A percentile compares a stretch with the other conserved stretches of the same genome.
These are phyloP conservation scores for Monosporascus cannonballus DNA, from an alignment of 2,329 filamentous ascomycete species.

Conservation along the genomic window DNA sequence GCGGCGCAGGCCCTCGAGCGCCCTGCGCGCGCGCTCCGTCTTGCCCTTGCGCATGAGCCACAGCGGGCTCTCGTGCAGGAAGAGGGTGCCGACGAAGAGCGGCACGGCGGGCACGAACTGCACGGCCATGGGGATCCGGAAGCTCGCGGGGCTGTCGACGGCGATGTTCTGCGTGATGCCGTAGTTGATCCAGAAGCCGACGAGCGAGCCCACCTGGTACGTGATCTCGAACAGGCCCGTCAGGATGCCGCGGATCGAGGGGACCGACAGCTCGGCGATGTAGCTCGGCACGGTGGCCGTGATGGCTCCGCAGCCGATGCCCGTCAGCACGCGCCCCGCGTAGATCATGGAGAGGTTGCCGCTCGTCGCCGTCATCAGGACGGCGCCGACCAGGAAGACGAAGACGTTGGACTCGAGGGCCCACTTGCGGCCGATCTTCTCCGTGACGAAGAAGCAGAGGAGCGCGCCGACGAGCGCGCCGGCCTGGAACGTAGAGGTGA, in stretches of 20 bases:
- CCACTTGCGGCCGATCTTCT: constrained; percentile 43
- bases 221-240: constrained; percentile 48
- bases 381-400: constrained; percentile 38
- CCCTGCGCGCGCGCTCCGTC: constrained; percentile 33
- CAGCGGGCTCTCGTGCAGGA: constrained; percentile 34
- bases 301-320: constrained; percentile 51
- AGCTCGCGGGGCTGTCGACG: constrained; percentile 27
- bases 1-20: constrained; percentile 36
- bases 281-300: constrained; percentile 57
- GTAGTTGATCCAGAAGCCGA: constrained; percentile 48
- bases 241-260: constrained; percentile 51
- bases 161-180: constrained; percentile 36
- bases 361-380: constrained; percentile 36
- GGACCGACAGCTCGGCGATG: constrained; percentile 55
- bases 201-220: constrained; percentile 44
- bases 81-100: constrained; percentile 38
- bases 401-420: constrained; percentile 40
- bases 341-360: constrained; percentile 41
- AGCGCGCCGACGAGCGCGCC: constrained; percentile 49
- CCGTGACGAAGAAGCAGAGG: constrained; percentile 40
- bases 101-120: constrained; percentile 37
- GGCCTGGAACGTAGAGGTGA: constrained; percentile 42
- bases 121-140: constrained; percentile 44
- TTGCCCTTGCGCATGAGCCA: constrained; percentile 37
- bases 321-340: constrained; percentile 50